Percentiles rank a stretch among this genome's conserved stretches.
Evolutionary conservation across 1,284 basidiomycete species (phyloP).

Genomic region (Meira nashicola): DNA sequence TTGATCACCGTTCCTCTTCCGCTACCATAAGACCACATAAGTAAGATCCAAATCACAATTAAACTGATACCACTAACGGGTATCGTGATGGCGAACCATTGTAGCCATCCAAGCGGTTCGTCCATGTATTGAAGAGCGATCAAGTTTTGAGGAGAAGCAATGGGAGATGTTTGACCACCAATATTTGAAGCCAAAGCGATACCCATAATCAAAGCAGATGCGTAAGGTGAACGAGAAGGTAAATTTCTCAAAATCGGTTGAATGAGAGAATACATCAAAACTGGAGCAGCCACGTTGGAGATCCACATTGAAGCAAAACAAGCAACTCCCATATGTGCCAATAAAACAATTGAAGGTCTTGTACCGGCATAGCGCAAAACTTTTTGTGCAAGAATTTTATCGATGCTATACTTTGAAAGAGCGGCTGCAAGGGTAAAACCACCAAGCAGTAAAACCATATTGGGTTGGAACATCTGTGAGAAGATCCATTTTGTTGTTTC

Average conservation of each 20-base stretch:
- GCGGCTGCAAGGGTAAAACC: conserved; percentile 99
- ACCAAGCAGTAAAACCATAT: conserved; percentile 68
- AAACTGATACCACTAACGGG: conserved; percentile 83
- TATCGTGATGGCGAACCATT: conserved; percentile 90
- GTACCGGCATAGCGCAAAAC: conserved; percentile 86
- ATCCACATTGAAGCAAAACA: conserved; percentile 99
- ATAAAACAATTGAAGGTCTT: conserved; percentile 74
- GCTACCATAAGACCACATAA: conserved; percentile 80
- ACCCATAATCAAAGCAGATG: conserved; percentile 84
- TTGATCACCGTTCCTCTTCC: conserved; percentile 59
- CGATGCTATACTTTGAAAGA: conserved; percentile 93
- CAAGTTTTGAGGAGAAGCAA: conserved; percentile 91
- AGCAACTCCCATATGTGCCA: conserved; percentile 92
- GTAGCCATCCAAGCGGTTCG: conserved; percentile 76
- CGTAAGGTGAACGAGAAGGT: conserved; percentile 79
- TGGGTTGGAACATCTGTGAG: conserved; percentile 69
- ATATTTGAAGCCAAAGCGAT: conserved; percentile 97
- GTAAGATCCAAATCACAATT: conserved; percentile 81
- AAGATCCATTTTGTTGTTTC: conserved; percentile 76
- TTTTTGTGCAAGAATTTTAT: conserved; percentile 81
- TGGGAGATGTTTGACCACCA: conserved; percentile 88
- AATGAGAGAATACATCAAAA: conserved; percentile 94
- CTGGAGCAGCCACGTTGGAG: conserved; percentile 94
- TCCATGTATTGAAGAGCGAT: conserved; percentile 88
- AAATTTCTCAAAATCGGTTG: conserved; percentile 90